Evolutionary conservation across 352 stramenopile species (phyloP), one percentile per base, ranked within the genome.

Genomic region (Globisporangium nunn): DNA sequence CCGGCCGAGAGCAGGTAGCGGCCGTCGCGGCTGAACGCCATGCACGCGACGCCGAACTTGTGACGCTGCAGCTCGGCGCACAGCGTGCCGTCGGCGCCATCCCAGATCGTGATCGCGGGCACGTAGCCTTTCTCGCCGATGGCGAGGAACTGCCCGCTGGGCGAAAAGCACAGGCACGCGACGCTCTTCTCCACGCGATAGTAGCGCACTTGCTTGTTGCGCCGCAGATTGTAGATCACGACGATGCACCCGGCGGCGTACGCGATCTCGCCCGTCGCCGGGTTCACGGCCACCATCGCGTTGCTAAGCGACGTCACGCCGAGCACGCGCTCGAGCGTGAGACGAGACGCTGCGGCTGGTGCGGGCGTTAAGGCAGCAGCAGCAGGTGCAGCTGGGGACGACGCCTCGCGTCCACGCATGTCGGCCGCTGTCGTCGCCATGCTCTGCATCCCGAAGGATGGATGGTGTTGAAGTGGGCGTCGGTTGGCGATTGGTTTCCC

Each of bases 221-320:
- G 66, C 0, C 82, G 68, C 30, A 91, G 56, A 67, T 91, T 93
- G 78, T 95, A 96, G 47, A 96, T 77, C n/a, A 96, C 87, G 50
- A 96, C 87, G 45, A 95, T 91, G 60, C 84, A 93, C 7, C 87
- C 87, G 3, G 87, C 86, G 4, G 85, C 70, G 63, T 93, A 96
- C 52, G 86, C 87, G 59, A 93, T 74, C 66, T 96, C 85, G 6
- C 82, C 81, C 8, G 78, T 90, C 43, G 78, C 74, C 15, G 74
- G 74, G 56, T 91, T 91, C 29, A 94, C 81, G 3, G 75, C 77
- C 49, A 94, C 64, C 71, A 84, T 81, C 7, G 76, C 69, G 48
- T 94, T 94, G 62, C 75, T 89, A 0, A 80, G 62, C 37, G 77
- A 79, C 5, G 84, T 92, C 11, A 92, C 60, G 15, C 84, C 84